phyloP scores from a whole-genome alignment of 108 stramenopile species.

The Aureococcus anophagefferens region DNA sequence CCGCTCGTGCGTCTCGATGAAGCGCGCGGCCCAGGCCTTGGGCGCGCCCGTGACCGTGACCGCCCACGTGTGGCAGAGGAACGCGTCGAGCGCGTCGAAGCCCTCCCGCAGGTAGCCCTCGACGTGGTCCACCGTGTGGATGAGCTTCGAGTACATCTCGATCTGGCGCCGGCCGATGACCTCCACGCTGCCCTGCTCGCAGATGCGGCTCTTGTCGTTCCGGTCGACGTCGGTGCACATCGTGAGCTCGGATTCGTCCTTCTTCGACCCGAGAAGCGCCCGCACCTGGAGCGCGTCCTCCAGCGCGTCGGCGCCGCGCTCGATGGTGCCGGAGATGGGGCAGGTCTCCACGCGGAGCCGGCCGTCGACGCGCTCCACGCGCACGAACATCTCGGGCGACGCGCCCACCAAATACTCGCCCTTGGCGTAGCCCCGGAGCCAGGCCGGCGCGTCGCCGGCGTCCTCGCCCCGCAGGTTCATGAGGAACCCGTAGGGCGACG shows the following conservation, averaged over 20 bases:
- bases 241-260: slow-evolving; percentile 90
- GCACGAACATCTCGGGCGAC: slow-evolving; percentile 97
- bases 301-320: slow-evolving; percentile 86
- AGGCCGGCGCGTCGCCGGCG: not conserved
- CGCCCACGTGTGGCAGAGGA: slow-evolving; percentile 96
- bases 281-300: slow-evolving; percentile 87
- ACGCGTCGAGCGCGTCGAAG: slow-evolving; percentile 95
- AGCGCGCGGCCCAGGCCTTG: slow-evolving; percentile 96
- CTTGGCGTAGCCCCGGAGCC: not conserved
- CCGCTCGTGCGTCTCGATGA: slow-evolving; percentile 87
- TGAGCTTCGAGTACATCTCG: slow-evolving; percentile 94
- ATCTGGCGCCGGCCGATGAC: slow-evolving; percentile 95
- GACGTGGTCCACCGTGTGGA: slow-evolving; percentile 97
- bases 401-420: slow-evolving; percentile 84
- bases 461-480: slow-evolving; percentile 66
- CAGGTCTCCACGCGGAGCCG: slow-evolving; percentile 91
- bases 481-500: slow-evolving; percentile 92
- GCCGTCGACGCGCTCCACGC: slow-evolving; percentile 72
- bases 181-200: slow-evolving; percentile 89
- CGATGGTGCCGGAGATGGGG: slow-evolving; percentile 97
- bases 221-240: slow-evolving; percentile 99
- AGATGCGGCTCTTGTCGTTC: slow-evolving; percentile 95
- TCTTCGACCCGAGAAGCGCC: slow-evolving; percentile 78
- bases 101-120: slow-evolving; percentile 89
- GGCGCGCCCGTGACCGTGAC: slow-evolving; percentile 97